Percentiles rank a stretch among this genome's conserved stretches.
These are phyloP conservation scores for Cryomyces minteri DNA, from an alignment of 495 filamentous ascomycete species.

Conservation along the genomic window DNA sequence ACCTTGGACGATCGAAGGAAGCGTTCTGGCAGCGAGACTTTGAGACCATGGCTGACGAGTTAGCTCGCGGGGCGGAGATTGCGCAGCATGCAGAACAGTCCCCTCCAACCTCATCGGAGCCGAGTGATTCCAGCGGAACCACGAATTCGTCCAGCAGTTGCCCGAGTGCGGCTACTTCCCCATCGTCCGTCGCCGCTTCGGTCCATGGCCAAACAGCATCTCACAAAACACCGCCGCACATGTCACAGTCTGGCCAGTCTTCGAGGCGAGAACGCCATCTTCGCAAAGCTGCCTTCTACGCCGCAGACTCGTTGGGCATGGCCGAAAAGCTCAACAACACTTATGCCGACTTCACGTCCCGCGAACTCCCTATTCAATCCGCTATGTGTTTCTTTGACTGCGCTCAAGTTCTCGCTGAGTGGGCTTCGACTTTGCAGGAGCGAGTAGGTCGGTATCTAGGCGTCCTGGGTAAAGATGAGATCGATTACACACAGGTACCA, in stretches of 20 bases:
- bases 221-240: not conserved
- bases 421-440: slow-evolving; percentile 89
- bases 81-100: slow-evolving; percentile 55
- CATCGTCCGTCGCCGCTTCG: too few relatives aligned
- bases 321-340: slow-evolving; percentile 76
- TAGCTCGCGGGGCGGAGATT: slow-evolving; percentile 62
- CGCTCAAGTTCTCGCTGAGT: slow-evolving; percentile 91
- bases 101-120: slow-evolving; percentile 30
- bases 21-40: slow-evolving; percentile 90
- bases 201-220: not conserved
- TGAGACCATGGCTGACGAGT: slow-evolving; percentile 80
- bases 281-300: slow-evolving; percentile 85
- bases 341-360: slow-evolving; percentile 67
- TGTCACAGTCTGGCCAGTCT: slow-evolving; percentile 18
- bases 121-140: slow-evolving; percentile 28
- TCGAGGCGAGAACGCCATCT: slow-evolving; percentile 70
- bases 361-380: slow-evolving; percentile 84
- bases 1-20: slow-evolving; percentile 80
- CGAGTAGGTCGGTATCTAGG: slow-evolving; percentile 79
- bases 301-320: slow-evolving; percentile 81
- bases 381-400: slow-evolving; percentile 92
- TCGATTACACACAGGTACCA: slow-evolving; percentile 59
- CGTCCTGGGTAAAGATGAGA: slow-evolving; percentile 63
- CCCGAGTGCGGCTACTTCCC: too few relatives aligned
- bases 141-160: slow-evolving; percentile 13